These are phyloP conservation scores for Stenogyne calaminthoides DNA, from an alignment of 305 asterid species.

Conservation along the genomic window DNA sequence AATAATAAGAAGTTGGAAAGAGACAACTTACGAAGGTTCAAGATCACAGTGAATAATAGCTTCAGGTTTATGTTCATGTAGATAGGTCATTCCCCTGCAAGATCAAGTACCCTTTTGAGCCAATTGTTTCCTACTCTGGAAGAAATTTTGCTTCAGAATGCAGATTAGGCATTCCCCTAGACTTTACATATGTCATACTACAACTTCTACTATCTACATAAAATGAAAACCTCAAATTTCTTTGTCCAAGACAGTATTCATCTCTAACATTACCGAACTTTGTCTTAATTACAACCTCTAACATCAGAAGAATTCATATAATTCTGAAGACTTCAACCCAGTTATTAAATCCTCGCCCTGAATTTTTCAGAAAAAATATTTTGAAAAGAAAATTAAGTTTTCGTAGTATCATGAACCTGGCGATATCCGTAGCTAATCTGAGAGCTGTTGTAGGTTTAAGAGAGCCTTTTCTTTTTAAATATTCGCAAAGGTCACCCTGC, in stretches of 20 bases:
- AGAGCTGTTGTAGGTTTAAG: slow-evolving; percentile 79
- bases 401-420: slow-evolving; percentile 55
- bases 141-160: not conserved
- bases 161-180: not conserved
- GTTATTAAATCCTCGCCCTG: not conserved
- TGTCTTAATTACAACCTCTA: not conserved
- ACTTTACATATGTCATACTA: not conserved
- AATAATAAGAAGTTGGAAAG: slow-evolving; percentile 17
- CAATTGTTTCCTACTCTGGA: slow-evolving; percentile 14
- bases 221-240: slow-evolving; percentile 5
- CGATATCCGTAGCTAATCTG: slow-evolving; percentile 89
- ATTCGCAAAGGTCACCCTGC: slow-evolving; percentile 80
- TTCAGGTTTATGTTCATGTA: slow-evolving; percentile 79
- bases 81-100: slow-evolving; percentile 88
- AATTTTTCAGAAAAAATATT: not conserved
- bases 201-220: not conserved
- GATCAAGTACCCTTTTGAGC: slow-evolving; percentile 23
- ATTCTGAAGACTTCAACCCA: not conserved
- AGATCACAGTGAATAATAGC: slow-evolving; percentile 89
- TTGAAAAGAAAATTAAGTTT: not conserved
- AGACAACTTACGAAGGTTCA: slow-evolving; percentile 82
- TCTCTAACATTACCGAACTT: not conserved
- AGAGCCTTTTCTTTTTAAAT: slow-evolving; percentile 62
- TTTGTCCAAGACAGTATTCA: not conserved
- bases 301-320: not conserved